phyloP scores from a whole-genome alignment of 1,284 basidiomycete genomes.

The Cryptococcus maquisensis region DNA sequence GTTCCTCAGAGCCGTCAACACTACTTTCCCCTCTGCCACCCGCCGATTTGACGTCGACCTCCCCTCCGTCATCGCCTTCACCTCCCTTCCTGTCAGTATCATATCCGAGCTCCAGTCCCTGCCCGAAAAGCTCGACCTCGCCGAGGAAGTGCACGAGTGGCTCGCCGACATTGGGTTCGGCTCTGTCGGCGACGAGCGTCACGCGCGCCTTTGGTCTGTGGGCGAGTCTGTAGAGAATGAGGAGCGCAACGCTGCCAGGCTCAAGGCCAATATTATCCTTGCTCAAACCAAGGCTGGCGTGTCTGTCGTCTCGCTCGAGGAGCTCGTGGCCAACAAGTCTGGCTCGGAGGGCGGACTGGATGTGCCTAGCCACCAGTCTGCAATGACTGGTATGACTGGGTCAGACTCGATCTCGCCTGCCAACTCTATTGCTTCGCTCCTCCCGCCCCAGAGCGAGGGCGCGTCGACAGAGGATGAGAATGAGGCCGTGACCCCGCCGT shows the following conservation, averaged over 20 bases:
- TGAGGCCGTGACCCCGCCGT: conserved; percentile 26
- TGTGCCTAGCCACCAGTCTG: background rate
- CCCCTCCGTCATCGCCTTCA: conserved; percentile 26
- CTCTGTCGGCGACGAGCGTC: conserved; percentile 7
- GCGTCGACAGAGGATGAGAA: conserved; percentile 16
- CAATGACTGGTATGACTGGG: background rate
- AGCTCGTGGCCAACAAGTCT: background rate
- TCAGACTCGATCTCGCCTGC: conserved; percentile 1
- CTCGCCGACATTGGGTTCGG: conserved; percentile 25
- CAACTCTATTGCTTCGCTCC: conserved; percentile 12
- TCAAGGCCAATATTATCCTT: conserved; percentile 30
- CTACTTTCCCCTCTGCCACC: conserved; percentile 25
- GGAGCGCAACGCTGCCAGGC: conserved; percentile 3
- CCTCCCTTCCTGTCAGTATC: conserved; percentile 20
- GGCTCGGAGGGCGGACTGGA: background rate
- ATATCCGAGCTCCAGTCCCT: conserved; percentile 14
- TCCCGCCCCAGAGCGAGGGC: conserved; percentile 10
- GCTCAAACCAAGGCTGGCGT: conserved; percentile 5
- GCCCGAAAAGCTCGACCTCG: conserved; percentile 17
- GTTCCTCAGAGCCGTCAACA: conserved; percentile 25
- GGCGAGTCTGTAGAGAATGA: background rate
- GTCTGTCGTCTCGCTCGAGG: conserved; percentile 5
- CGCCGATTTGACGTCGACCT: conserved; percentile 17
- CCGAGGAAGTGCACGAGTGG: conserved; percentile 13
- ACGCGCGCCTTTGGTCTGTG: conserved; percentile 18